phyloP scores from a whole-genome alignment of 2,329 filamentous ascomycete genomes.

The Aspergillus pseudotamarii region DNA sequence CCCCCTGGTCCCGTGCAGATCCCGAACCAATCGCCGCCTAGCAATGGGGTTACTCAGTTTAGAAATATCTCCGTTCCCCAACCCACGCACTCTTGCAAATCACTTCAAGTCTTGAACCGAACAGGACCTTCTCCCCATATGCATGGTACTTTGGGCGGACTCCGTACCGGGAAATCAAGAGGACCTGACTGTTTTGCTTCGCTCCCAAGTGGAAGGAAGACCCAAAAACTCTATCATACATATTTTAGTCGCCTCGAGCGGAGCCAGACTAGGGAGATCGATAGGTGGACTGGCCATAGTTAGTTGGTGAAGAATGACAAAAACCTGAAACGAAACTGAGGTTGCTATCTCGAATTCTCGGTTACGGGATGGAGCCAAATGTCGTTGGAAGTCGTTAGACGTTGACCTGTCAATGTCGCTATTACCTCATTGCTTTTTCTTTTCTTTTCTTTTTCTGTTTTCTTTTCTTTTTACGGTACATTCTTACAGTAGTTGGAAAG shows the following conservation, averaged over 20 bases:
- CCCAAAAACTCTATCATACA: not conserved
- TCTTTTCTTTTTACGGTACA: not conserved
- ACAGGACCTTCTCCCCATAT: not conserved
- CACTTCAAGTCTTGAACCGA: not conserved
- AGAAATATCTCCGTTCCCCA: slow-evolving; percentile 19
- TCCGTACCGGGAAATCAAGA: slow-evolving; percentile 13
- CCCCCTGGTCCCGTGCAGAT: not conserved
- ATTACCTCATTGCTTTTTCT: not conserved
- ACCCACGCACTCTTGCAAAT: not conserved
- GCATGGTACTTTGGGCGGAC: slow-evolving; percentile 15
- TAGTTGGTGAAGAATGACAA: not conserved
- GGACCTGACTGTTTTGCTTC: not conserved
- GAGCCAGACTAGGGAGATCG: not conserved
- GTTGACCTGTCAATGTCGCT: slow-evolving; percentile 2
- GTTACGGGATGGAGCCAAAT: not conserved
- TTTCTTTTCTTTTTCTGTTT: not conserved
- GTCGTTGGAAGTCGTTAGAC: slow-evolving; percentile 3
- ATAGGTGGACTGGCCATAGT: not conserved
- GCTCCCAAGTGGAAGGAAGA: not conserved
- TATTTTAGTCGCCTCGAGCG: not conserved
- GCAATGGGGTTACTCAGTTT: slow-evolving; percentile 7
- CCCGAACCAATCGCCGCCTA: not conserved
- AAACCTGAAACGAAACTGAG: not conserved
- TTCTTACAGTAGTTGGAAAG: not conserved
- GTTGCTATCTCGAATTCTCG: not conserved